phyloP scores from a whole-genome alignment of 257 asterid species.

The Plectranthus barbatus region DNA sequence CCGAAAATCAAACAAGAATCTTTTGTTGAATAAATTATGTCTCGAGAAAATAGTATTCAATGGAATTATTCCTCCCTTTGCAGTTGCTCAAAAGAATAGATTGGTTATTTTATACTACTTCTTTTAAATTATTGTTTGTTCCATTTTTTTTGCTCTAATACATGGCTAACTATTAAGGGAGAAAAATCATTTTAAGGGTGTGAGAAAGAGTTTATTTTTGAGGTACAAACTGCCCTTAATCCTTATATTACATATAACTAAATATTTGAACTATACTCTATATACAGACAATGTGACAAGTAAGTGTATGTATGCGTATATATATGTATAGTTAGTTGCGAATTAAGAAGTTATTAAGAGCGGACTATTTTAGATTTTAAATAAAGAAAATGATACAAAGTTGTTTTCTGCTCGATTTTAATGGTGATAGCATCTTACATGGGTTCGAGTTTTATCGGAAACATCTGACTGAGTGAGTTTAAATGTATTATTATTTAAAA shows the following conservation, averaged over 20 bases:
- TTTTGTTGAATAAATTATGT: background rate
- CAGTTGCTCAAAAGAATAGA: constrained; percentile 21
- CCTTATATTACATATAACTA: constrained; percentile 4
- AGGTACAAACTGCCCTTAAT: constrained; percentile 25
- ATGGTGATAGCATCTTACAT: no score
- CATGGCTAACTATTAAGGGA: background rate
- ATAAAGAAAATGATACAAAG: no score
- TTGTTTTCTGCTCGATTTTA: no score
- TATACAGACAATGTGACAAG: no score
- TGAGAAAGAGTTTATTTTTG: background rate
- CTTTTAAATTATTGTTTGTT: background rate
- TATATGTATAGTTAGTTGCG: no score
- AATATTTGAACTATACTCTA: no score
- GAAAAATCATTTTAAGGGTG: background rate
- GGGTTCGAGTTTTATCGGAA: no score
- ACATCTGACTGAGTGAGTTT: no score
- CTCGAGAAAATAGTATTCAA: background rate
- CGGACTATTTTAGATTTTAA: no score
- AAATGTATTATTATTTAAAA: no score
- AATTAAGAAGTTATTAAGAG: no score
- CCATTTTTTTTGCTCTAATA: background rate
- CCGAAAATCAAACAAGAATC: constrained; percentile 14
- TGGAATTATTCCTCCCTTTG: constrained; percentile 21
- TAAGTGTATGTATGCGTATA: no score
- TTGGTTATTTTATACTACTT: background rate